phyloP scores from a whole-genome alignment of 768 basidiomycete genomes.

The Phaffia australis region DNA sequence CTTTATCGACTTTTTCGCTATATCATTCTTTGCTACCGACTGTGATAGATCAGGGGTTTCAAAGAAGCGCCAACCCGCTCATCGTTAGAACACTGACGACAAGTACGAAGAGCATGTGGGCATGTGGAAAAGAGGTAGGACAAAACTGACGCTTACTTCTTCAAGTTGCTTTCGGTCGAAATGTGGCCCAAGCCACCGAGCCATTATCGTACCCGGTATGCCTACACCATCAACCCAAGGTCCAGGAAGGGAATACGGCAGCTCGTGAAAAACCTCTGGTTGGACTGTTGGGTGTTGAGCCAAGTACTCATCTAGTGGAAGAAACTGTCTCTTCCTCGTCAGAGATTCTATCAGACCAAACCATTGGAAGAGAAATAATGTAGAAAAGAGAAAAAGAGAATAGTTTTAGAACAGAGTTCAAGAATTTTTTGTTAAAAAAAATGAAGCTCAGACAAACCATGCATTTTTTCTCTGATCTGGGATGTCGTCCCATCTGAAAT shows the following conservation, averaged over 20 bases:
- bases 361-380: neutral
- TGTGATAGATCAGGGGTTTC: no score
- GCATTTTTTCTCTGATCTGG: slow-evolving; percentile 8
- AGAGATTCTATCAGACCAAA: neutral
- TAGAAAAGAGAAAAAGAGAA: neutral
- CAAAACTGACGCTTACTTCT: slow-evolving; percentile 8
- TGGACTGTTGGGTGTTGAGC: slow-evolving; percentile 9
- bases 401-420: neutral
- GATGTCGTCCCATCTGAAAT: slow-evolving; percentile 5
- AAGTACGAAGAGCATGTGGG: no score
- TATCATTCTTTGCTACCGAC: no score
- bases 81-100: no score
- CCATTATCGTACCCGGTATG: slow-evolving; percentile 4
- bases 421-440: neutral
- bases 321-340: slow-evolving; percentile 17
- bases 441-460: neutral
- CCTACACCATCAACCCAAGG: neutral
- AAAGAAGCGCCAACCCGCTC: no score
- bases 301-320: slow-evolving; percentile 22
- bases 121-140: neutral
- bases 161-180: slow-evolving; percentile 18
- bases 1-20: no score
- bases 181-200: slow-evolving; percentile 9
- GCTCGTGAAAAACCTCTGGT: slow-evolving; percentile 7
- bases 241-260: neutral